Evolutionary conservation across 352 stramenopile species (phyloP), one percentile per base, ranked within the genome.

Genomic region (Phytophthora tentaculata): DNA sequence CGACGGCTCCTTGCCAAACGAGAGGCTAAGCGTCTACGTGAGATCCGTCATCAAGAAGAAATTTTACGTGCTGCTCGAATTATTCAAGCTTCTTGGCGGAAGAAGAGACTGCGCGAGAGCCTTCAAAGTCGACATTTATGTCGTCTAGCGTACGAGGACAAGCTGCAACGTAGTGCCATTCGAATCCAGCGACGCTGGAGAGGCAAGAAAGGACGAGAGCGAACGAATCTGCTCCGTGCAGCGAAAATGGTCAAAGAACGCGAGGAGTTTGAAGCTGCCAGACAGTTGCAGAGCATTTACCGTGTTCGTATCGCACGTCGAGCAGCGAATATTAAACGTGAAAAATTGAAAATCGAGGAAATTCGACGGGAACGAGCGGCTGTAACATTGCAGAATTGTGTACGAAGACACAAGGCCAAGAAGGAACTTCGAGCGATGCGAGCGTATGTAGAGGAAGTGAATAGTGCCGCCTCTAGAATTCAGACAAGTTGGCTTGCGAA

Each of bases 121-220:
- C 26, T 89, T 16, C 54, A 50, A 3, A 37, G 67, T n/a, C 61
- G 72, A 39, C 43, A 73, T 49, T 29, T 71, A 48, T 49, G 52
- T 3, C 61, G 68, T 14, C n/a, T 57, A 17, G 63, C 59, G 0
- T 57, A 73, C 24, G 64, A 77, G n/a, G 55, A 70, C 8, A 73
- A 70, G 52, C 13, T 73, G 16, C 55, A 69, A 7, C 45, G 72
- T 0, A 81, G 78, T 13, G 80, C 82, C 1, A 61, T 73, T 12
- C 83, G 69, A n/a, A 71, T 98, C 28, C 91, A 98, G 69, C 74
- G 89, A 14, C 58, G 83, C 4, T 97, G 89, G 80, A 74, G 91
- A 41, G 84, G 81, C 7, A 86, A 83, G 52, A 61, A 75, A 16
- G 72, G 70, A 16, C 80, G 82, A 3, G 56, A 69, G 2, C 64